Evolutionary conservation across 306 rosid species (phyloP), one percentile per base, ranked within the genome.

Genomic region (Inga oerstediana): DNA sequence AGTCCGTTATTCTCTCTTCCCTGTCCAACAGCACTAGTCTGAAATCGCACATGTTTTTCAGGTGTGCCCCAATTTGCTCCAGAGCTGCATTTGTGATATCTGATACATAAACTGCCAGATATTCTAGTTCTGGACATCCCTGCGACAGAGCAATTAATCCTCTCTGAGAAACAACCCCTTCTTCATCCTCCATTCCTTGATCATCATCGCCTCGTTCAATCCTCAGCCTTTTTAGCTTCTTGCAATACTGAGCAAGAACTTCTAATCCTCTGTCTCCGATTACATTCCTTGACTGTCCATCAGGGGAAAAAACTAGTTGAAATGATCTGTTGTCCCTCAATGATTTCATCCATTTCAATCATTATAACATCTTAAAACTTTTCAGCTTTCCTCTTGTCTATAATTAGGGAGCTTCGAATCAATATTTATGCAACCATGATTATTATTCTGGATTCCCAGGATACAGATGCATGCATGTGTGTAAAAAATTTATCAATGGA

Each of bases 201-300:
- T 92, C 98, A 74, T 95, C 99, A n/a, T 84, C 99, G 17, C 98
- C 99, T 41, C 97, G 86, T 83, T 95, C 99, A 27, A 95, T 95
- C 85, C 99, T 93, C 37, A 95, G 99, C 88, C 98, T 89, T 82
- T 77, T 93, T 35, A 95, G 87, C 84, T 58, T 89, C 91, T 81
- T 92, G 85, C 99, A 95, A 74, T 80, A 71, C 41, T 45, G 91
- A 44, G 91, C 93, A 56, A 95, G 93, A 81, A 93, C 94, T 85
- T 92, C 98, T 61, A 95, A 83, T 68, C 99, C 99, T 87, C 96
- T 92, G 66, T 95, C 98, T 72, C 99, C 99, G 73, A 95, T 91
- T 46, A 95, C 99, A 83, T 93, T 92, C 89, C 99, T 91, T 13
- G 98, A 83, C 99, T 95, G 96, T 77, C 61, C 84, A 87, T 66